phyloP scores from a whole-genome alignment of 768 basidiomycete species.

The Panaeolus papilionaceus region DNA sequence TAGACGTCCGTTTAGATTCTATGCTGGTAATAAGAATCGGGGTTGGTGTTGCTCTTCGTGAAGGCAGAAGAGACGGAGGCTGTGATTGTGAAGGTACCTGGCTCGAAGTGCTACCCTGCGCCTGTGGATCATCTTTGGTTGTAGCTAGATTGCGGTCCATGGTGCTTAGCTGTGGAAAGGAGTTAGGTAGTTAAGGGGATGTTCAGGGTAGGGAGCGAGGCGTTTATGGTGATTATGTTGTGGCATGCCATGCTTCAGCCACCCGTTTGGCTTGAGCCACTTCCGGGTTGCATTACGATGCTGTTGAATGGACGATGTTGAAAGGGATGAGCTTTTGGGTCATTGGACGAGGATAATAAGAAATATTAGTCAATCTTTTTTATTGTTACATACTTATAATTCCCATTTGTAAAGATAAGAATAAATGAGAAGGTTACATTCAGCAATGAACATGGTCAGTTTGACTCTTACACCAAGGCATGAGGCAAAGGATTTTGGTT shows the following conservation, averaged over 20 bases:
- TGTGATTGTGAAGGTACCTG: background rate
- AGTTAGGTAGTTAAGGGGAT: background rate
- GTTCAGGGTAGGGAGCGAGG: conserved; percentile 1
- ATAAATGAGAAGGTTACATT: background rate
- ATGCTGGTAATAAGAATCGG: conserved; percentile 1
- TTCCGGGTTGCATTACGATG: background rate
- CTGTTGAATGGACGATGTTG: background rate
- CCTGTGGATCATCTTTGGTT: conserved; percentile 5
- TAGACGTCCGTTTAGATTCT: background rate
- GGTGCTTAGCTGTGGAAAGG: background rate
- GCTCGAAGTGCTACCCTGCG: background rate
- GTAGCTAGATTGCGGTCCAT: conserved; percentile 2
- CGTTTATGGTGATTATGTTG: background rate
- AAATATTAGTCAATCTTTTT: background rate
- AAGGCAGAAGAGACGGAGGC: background rate
- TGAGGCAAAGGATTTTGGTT: conserved; percentile 7
- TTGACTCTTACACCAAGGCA: background rate
- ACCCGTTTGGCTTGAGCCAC: background rate
- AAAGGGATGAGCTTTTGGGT: background rate
- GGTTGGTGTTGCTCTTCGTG: conserved; percentile 7
- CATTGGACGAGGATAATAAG: background rate
- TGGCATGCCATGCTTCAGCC: conserved; percentile 1
- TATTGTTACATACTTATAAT: background rate
- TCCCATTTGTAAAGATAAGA: background rate
- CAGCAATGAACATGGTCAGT: background rate